Evolutionary conservation across 208 protist species (phyloP), one percentile per base, ranked within the genome.

Genomic region (Wallacemonas collosoma): DNA sequence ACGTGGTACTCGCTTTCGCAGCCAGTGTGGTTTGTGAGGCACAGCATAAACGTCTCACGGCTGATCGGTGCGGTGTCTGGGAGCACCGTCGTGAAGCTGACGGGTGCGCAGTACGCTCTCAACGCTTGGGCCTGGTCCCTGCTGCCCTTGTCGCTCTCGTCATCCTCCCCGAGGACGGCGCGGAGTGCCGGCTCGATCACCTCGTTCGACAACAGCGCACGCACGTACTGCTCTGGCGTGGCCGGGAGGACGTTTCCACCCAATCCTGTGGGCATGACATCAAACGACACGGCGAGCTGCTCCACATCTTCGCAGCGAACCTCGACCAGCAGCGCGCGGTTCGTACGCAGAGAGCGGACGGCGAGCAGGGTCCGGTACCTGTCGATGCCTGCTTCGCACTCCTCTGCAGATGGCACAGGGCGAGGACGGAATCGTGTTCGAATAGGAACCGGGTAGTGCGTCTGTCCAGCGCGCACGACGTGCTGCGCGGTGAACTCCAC

Each of bases 241-340:
- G 15, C 9, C 66, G 9, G 5, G 38, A 36, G 11, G 35, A 36
- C 6, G 0, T 50, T 35, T 14, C 36, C 50, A 15, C n/a, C 38
- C 3, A 14, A 11, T n/a, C 50, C 64, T 4, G 47, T 26, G 26
- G 51, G 45, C 14, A 69, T 75, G 38, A 94, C 73, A 48, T 93
- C 83, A 8, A 92, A 63, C 7, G 86, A 79, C 4, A 95, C 82
- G 3, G 75, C 48, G 39, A 95, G 81, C 53, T 75, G 77, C 75
- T 90, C 77, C n/a, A 96, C 85, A 0, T 17, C 62, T 44, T 88
- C 87, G 75, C 89, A 94, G 17, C 69, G 62, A 39, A 95, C 68
- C 75, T 93, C 84, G 44, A 94, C 71, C 14, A 94, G 69, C 9
- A 94, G 68, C 35, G 83, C 79, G 71, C 94, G 89, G 14, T 63